phyloP scores from a whole-genome alignment of 2,329 filamentous ascomycete species.

The Fusarium veterinarium region DNA sequence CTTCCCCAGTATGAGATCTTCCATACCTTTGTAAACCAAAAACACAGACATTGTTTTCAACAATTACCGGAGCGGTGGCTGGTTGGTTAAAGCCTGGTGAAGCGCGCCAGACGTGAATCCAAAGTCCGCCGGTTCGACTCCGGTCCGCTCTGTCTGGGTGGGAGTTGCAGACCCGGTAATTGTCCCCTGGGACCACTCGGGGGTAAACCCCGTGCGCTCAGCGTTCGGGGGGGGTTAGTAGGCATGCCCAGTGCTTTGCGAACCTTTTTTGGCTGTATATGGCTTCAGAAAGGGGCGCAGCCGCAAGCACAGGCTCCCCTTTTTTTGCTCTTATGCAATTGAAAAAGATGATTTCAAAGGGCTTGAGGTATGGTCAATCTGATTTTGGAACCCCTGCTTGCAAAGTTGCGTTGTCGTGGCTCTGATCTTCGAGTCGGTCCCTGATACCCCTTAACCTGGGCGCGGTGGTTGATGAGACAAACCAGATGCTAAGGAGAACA shows the following conservation, averaged over 20 bases:
- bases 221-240: conserved; percentile 22
- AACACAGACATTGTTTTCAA: neutral
- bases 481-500: fast-evolving
- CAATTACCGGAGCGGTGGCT: conserved; percentile 7
- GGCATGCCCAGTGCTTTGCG: conserved; percentile 21
- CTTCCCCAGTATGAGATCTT: neutral
- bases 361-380: fast-evolving
- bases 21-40: neutral
- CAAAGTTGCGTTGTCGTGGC: neutral
- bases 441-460: neutral
- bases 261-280: conserved; percentile 10
- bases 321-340: fast-evolving
- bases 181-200: neutral
- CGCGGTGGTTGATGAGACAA: neutral
- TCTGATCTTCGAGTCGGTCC: neutral
- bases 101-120: fast-evolving
- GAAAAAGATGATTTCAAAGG: neutral
- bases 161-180: conserved; percentile 1
- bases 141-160: neutral
- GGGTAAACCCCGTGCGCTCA: conserved; percentile 6
- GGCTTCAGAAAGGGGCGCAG: neutral
- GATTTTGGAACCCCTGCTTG: fast-evolving
- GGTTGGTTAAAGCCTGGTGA: conserved; percentile 12
- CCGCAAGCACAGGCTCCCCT: fast-evolving
- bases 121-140: conserved; percentile 5